Percentiles rank a stretch among this genome's conserved stretches.
These are phyloP conservation scores for Colletotrichum falcatum DNA, from an alignment of 2,329 filamentous ascomycete genomes.

Conservation along the genomic window DNA sequence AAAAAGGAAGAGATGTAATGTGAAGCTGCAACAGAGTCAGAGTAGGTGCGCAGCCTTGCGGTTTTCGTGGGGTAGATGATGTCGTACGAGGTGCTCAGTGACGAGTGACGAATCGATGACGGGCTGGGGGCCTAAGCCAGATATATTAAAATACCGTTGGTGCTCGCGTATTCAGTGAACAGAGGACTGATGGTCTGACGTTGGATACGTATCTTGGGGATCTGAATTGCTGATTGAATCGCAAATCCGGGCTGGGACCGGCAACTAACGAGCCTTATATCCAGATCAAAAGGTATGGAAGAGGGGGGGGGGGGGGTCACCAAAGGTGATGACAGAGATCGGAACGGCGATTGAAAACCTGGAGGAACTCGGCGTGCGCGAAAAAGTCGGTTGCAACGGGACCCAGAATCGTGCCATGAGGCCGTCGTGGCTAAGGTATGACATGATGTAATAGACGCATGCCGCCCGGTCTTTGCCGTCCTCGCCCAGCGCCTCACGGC, in stretches of 20 bases:
- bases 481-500: conserved; percentile 16
- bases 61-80: conserved; percentile 25
- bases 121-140: conserved; percentile 14
- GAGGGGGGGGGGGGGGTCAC: neutral
- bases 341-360: conserved; percentile 38
- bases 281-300: neutral
- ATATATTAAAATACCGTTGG: neutral
- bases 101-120: conserved; percentile 37
- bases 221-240: neutral
- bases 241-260: neutral
- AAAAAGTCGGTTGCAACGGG: conserved; percentile 27
- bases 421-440: conserved; percentile 19
- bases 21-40: conserved; percentile 20
- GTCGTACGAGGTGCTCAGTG: conserved; percentile 34
- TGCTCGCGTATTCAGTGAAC: conserved; percentile 2
- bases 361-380: conserved; percentile 17
- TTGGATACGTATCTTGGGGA: neutral
- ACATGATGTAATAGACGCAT: conserved; percentile 40
- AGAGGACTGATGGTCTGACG: neutral
- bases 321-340: conserved; percentile 14
- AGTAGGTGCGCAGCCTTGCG: conserved; percentile 19
- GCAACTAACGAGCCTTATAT: conserved; percentile 29
- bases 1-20: neutral
- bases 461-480: conserved; percentile 36
- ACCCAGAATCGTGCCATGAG: conserved; percentile 40